A percentile compares a stretch with the other conserved stretches of the same genome.
Evolutionary conservation across 257 asterid species (phyloP).

Genomic region (Rauvolfia tetraphylla): DNA sequence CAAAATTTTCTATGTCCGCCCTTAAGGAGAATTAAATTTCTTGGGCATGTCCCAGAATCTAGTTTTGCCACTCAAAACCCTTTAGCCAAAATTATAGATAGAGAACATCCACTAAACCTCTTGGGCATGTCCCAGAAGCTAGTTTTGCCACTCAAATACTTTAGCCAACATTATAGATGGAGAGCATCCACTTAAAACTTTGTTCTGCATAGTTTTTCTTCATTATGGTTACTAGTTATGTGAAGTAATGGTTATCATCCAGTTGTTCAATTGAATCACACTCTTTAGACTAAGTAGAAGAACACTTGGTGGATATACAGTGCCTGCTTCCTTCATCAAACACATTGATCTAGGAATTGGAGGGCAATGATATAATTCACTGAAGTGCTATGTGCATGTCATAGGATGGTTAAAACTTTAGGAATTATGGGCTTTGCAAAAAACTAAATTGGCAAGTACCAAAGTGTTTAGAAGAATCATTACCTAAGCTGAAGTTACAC

Average conservation of each 20-base stretch:
- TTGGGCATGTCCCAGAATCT: not conserved
- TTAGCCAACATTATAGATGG: not conserved
- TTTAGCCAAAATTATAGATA: not conserved
- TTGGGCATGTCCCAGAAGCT: not conserved
- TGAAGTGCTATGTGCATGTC: not conserved
- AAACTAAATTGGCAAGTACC: not conserved
- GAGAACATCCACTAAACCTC: not conserved
- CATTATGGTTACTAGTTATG: not conserved
- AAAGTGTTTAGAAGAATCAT: not conserved
- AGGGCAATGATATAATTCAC: not conserved
- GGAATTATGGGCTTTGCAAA: not conserved
- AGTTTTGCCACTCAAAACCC: not conserved
- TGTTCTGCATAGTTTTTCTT: not conserved
- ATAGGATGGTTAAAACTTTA: not conserved
- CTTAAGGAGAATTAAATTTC: not conserved
- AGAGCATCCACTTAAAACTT: not conserved
- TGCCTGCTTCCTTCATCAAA: not conserved
- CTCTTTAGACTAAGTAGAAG: not conserved
- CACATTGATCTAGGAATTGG: not conserved
- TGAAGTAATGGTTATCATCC: not conserved
- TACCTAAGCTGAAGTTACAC: not conserved
- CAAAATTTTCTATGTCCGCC: not conserved
- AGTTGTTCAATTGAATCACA: not conserved
- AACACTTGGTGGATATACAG: not conserved
- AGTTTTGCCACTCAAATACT: not conserved